phyloP scores from a whole-genome alignment of 2,329 filamentous ascomycete species.

The Chaetomium globosum region DNA sequence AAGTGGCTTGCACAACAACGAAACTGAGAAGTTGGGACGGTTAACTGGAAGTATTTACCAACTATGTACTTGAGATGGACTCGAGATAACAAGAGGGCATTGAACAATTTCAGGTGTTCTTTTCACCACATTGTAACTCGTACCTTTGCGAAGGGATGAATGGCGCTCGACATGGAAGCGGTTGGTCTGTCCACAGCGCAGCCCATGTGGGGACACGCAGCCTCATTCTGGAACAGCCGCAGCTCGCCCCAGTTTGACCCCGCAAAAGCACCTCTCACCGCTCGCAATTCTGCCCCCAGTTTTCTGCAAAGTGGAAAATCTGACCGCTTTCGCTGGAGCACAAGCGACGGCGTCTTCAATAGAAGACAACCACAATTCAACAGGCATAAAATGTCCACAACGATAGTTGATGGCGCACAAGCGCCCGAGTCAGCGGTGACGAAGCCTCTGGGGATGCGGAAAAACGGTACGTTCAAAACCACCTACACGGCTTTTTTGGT shows the following conservation, averaged over 20 bases:
- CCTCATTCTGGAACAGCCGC: neutral
- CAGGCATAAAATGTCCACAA: conserved; percentile 49
- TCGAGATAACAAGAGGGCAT: neutral
- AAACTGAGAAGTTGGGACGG: neutral
- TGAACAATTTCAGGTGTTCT: neutral
- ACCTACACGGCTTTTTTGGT: neutral
- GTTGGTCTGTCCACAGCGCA: neutral
- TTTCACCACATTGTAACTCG: too few species aligned
- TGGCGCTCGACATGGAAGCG: too few species aligned
- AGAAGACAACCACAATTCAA: neutral
- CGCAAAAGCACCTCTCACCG: neutral
- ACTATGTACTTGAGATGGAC: neutral
- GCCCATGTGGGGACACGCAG: neutral
- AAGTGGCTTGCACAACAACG: neutral
- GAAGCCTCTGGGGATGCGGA: conserved; percentile 68
- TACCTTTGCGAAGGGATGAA: too few species aligned
- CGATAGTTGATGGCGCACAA: conserved; percentile 40
- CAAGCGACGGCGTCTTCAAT: neutral
- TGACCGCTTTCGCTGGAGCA: conserved; percentile 20
- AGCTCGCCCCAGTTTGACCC: neutral
- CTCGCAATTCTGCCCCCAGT: conserved; percentile 4
- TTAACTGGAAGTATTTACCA: neutral
- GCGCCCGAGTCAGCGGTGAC: conserved; percentile 42
- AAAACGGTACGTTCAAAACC: conserved; percentile 68
- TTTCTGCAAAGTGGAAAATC: neutral